These are phyloP conservation scores for Coemansia sp. DNA, from an alignment of 192 early-diverging fungal genomes.

Conservation along the genomic window DNA sequence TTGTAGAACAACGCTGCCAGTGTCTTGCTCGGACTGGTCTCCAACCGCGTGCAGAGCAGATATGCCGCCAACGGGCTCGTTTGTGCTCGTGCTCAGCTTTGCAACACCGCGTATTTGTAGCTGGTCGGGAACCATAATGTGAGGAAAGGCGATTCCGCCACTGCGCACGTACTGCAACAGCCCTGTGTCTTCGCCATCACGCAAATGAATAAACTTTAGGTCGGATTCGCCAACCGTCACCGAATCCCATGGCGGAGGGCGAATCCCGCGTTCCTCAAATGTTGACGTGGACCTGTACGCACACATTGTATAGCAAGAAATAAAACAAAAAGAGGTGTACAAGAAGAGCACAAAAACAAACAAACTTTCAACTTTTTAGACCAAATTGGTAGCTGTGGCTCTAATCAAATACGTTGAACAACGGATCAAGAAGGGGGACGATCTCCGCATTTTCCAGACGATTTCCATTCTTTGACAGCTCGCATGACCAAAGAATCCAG, in stretches of 20 bases:
- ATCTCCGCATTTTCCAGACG: not conserved
- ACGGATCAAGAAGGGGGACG: not conserved
- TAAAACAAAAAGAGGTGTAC: not conserved
- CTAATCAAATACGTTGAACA: not conserved
- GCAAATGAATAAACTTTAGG: slow-evolving; percentile 45
- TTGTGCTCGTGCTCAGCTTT: not conserved
- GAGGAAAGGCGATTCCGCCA: slow-evolving; percentile 52
- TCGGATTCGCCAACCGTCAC: slow-evolving; percentile 52
- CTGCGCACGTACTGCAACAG: slow-evolving; percentile 44
- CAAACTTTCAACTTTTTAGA: not conserved
- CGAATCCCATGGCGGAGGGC: slow-evolving; percentile 35
- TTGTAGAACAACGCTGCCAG: not conserved
- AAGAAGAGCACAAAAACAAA: not conserved
- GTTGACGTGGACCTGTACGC: slow-evolving; percentile 21
- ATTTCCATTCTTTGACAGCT: not conserved
- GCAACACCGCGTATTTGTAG: slow-evolving; percentile 26
- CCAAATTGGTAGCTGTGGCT: not conserved
- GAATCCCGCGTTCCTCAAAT: slow-evolving; percentile 44
- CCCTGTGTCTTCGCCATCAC: slow-evolving; percentile 29
- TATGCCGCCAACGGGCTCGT: not conserved
- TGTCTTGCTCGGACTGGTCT: not conserved
- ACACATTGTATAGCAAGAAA: slow-evolving; percentile 21
- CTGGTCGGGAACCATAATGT: slow-evolving; percentile 54
- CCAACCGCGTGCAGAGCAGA: slow-evolving; percentile 13
- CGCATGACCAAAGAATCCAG: not conserved